Percentiles rank a stretch among this genome's conserved stretches.
Conservation (phyloP, 345 rosid genomes). For the Aegle marmelos region DNA sequence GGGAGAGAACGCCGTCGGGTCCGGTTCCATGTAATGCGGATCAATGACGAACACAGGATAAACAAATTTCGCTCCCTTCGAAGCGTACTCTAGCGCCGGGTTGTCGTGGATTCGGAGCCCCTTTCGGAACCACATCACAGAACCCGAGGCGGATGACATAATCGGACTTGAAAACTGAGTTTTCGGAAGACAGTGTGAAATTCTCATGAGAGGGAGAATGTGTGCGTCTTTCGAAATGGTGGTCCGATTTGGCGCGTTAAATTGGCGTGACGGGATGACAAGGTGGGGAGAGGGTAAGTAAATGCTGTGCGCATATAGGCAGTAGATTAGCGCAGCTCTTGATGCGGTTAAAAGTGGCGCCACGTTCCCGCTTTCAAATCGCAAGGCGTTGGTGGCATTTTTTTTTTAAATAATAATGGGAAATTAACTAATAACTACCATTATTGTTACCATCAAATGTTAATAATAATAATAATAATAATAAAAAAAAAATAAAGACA, state of each 20-base stretch:
- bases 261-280: not conserved
- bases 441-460: not conserved
- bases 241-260: conserved; percentile 7
- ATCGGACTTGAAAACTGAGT: conserved; percentile 9
- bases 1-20: conserved; percentile 59
- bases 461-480: no score
- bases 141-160: conserved; percentile 48
- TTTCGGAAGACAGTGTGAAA: not conserved
- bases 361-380: conserved; percentile 25
- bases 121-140: conserved; percentile 93
- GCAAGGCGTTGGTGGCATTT: not conserved
- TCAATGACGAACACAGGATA: conserved; percentile 88
- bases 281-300: not conserved
- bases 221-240: not conserved
- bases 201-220: conserved; percentile 8
- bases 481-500: no score
- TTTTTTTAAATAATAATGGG: no score
- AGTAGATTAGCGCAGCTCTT: not conserved
- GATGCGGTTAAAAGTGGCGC: conserved; percentile 24
- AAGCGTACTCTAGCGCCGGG: conserved; percentile 76
- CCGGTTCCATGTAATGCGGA: conserved; percentile 84
- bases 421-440: no score
- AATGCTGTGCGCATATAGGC: not conserved
- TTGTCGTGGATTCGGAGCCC: conserved; percentile 94
- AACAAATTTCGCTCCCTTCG: conserved; percentile 38